phyloP scores from a whole-genome alignment of 805 yeast species.

The Candida gorgasii region DNA sequence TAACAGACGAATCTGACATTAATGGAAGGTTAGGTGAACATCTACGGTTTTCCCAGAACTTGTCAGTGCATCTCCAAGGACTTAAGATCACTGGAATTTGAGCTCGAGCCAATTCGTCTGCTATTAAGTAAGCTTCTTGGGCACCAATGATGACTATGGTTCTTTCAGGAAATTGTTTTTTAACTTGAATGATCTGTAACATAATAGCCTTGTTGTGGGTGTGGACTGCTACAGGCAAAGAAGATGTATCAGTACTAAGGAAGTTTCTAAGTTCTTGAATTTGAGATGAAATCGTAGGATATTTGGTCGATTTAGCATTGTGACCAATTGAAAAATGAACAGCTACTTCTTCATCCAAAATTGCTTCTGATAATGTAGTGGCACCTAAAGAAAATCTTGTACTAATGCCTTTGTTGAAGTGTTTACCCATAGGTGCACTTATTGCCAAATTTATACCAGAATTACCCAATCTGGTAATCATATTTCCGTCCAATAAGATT shows the following conservation, averaged over 20 bases:
- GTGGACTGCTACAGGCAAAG: constrained; percentile 7
- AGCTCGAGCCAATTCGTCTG: constrained; percentile 4
- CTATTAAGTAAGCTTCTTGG: constrained; percentile 10
- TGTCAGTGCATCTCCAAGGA: constrained; percentile 10
- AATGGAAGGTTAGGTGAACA: constrained; percentile 11
- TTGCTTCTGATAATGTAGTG: not conserved
- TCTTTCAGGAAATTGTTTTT: constrained; percentile 1
- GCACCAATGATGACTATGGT: constrained; percentile 7
- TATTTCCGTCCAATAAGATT: constrained; percentile 3
- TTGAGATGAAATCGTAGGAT: constrained; percentile 3
- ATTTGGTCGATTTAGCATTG: constrained; percentile 5
- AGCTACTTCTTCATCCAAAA: constrained; percentile 5
- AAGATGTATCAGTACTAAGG: not conserved
- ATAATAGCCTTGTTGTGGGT: constrained; percentile 11
- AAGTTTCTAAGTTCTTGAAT: constrained; percentile 4
- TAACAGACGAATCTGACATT: constrained; percentile 1
- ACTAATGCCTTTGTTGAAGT: constrained; percentile 7
- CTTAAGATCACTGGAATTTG: constrained; percentile 5
- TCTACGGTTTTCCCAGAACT: constrained; percentile 11
- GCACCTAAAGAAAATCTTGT: constrained; percentile 7
- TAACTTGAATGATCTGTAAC: constrained; percentile 3
- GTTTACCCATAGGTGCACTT: constrained; percentile 6
- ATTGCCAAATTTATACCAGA: constrained; percentile 4
- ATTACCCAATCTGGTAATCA: not conserved
- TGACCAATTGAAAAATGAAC: constrained; percentile 5